These are phyloP conservation scores for Trypanosoma brucei DNA, from an alignment of 208 protist genomes.

Conservation along the genomic window DNA sequence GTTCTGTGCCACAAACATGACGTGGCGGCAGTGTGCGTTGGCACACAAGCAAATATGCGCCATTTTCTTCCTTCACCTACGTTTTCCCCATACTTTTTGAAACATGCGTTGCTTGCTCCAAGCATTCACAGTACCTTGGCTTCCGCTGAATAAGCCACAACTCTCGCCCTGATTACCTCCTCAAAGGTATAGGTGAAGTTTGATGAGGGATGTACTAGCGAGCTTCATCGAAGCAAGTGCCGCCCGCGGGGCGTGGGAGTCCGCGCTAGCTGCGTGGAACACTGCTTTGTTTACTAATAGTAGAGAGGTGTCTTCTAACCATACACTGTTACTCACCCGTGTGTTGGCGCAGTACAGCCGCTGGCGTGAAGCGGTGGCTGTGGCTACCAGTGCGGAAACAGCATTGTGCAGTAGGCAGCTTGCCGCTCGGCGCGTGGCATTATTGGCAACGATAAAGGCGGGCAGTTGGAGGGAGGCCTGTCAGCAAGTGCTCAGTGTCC, in stretches of 20 bases:
- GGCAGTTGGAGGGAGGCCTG: slow-evolving; percentile 12
- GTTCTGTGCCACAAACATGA: too few relatives aligned
- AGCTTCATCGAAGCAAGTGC: slow-evolving; percentile 31
- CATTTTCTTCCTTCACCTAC: too few relatives aligned
- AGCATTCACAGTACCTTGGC: too few relatives aligned
- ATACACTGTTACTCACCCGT: slow-evolving; percentile 12
- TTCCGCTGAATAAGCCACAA: neutral
- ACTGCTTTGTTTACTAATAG: slow-evolving; percentile 1
- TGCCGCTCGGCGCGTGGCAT: slow-evolving; percentile 11
- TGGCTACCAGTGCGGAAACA: neutral
- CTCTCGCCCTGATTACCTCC: neutral
- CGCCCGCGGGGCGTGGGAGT: slow-evolving; percentile 20
- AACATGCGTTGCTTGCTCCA: too few relatives aligned
- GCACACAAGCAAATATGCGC: too few relatives aligned
- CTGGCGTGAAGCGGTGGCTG: slow-evolving; percentile 11
- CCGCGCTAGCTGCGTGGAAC: slow-evolving; percentile 18
- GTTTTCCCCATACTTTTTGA: too few relatives aligned
- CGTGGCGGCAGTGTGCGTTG: too few relatives aligned
- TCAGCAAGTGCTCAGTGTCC: slow-evolving; percentile 1
- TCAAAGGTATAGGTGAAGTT: neutral
- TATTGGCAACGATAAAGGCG: slow-evolving; percentile 6
- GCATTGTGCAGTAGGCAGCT: neutral
- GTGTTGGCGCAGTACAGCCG: slow-evolving; percentile 7
- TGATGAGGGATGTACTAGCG: slow-evolving; percentile 23
- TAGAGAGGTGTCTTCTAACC: neutral